Evolutionary conservation across 441 rosid genomes (phyloP), one percentile per base, ranked within the genome.

Genomic region (Erodium moschatum): DNA sequence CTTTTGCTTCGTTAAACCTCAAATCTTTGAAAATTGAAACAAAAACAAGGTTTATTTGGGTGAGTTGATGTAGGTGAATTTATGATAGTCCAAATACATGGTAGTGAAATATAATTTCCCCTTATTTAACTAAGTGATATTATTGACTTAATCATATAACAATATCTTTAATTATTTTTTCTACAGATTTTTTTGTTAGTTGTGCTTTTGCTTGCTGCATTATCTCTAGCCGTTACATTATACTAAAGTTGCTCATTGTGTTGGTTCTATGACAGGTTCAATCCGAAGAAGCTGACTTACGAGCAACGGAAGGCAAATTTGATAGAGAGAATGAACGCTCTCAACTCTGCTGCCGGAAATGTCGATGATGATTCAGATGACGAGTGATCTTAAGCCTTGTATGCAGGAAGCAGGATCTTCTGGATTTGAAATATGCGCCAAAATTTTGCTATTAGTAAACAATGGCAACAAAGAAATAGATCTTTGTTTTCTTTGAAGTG

Each of bases 271-370:
- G 0, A 10, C 64, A 60, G 64, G 31, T 60, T 60, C 64, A 60
- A 60, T 21, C 31, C 20, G 15, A 60, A 60, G 13, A 60, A 60
- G 64, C n/a, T 60, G 13, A 60, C 64, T 20, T 60, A 60, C 29
- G 64, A 58, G 63, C 29, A 58, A 20, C 19, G 63, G 63, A 60
- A 60, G 33, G 64, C 64, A 3, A 60, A 60, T 11, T 21, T 60
- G 64, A 21, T 60, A 9, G 64, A 60, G 29, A 60, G 64, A 12
- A 8, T 60, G n/a, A 60, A 60, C 11, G 64, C 64, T 60, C 64
- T 60, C 33, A 60, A 60, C 29, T 20, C 64, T 10, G 64, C 64
- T 9, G 64, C 64, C 11, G 64, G 64, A 60, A 24, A 21, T 5
- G 33, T 10, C 21, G 64, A 60, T 10, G 64, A 9, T 20, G 64